Conservation (phyloP, 345 rosid genomes). For the Citrus trifoliata region DNA sequence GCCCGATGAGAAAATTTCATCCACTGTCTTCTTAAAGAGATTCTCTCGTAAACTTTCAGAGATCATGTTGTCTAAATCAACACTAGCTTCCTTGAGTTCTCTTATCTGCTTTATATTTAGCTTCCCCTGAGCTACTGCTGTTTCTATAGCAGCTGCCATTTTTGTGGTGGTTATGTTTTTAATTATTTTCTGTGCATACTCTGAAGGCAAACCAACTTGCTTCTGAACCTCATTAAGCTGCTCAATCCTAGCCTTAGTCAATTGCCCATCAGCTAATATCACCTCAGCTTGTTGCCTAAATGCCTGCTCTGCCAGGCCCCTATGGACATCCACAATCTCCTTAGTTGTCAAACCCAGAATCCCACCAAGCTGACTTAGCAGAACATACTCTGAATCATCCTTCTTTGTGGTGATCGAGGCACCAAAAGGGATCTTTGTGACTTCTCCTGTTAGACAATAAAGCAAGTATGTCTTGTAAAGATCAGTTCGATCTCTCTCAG, state of each 20-base stretch:
- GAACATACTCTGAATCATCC: constrained; percentile 74
- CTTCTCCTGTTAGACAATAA: constrained; percentile 84
- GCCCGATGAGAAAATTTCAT: constrained; percentile 94
- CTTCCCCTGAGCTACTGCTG: constrained; percentile 80
- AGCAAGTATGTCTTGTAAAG: constrained; percentile 83
- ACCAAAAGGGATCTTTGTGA: constrained; percentile 69
- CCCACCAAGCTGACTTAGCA: constrained; percentile 85
- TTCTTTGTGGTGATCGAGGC: constrained; percentile 67
- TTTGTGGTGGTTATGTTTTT: constrained; percentile 81
- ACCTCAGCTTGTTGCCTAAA: constrained; percentile 94
- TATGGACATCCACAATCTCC: constrained; percentile 79
- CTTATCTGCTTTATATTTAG: constrained; percentile 83
- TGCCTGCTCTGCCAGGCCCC: constrained; percentile 81
- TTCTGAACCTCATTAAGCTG: constrained; percentile 80
- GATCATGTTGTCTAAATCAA: constrained; percentile 80
- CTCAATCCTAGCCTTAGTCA: constrained; percentile 81
- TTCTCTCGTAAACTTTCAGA: constrained; percentile 69
- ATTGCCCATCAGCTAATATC: constrained; percentile 93
- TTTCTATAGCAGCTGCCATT: constrained; percentile 89
- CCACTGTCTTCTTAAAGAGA: constrained; percentile 81
- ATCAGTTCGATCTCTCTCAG: constrained; percentile 76
- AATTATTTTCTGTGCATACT: constrained; percentile 79
- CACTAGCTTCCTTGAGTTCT: constrained; percentile 82
- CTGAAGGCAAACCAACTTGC: constrained; percentile 86
- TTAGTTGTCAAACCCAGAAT: constrained; percentile 72